Base-by-base conservation (phyloP, 23 red algal genomes). In the Cyanidioschyzon merolae region DNA sequence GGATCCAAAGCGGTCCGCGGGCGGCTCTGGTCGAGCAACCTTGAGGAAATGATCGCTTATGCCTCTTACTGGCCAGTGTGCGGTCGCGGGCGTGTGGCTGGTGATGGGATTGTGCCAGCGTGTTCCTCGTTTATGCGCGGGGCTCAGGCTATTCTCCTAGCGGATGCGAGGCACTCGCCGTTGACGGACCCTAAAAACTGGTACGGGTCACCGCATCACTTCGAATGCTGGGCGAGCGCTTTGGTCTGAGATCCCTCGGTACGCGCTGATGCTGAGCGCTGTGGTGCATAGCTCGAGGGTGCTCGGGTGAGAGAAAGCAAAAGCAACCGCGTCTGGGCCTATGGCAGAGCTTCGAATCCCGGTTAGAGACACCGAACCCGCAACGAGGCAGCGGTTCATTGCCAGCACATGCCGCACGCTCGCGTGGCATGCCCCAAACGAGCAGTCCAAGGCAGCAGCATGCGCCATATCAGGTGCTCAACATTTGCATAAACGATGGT, bases 151-250 rank as follows among this genome's bases (percentile, higher is more conserved):
- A 71, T 71, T 27, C n/a, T 71, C 12, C 63, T 71, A 27, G 16
- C 63, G 12, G 63, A 71, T 71, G 63, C 63, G 32, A 25, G 29
- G 29, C 63, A 71, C 63, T 71, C 63, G 29, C 63, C 63, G 12
- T 27, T 71, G 63, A 71, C 63, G n/a, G 63, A 25, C 63, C 3
- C 21, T 7, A 7, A 15, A 25, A 71, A 71, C 63, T 71, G 63
- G 63, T 71, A 71, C 63, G 63, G 63, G 7, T 71, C 63, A 35
- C 63, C 63, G 63, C 63, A 71, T 32, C 63, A 71, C 3, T 71
- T 71, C 63, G 32, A 3, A 27, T 27, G 32, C 7, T 71, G 63
- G 63, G 63, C 63, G 2, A 3, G 30, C 63, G 63, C 63, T 7
- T 32, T 71, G 63, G n/a, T 27, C 32, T 71, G 63, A 71, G 63